Evolutionary conservation across 768 basidiomycete species (phyloP).

Genomic region (Naganishia randhawae): DNA sequence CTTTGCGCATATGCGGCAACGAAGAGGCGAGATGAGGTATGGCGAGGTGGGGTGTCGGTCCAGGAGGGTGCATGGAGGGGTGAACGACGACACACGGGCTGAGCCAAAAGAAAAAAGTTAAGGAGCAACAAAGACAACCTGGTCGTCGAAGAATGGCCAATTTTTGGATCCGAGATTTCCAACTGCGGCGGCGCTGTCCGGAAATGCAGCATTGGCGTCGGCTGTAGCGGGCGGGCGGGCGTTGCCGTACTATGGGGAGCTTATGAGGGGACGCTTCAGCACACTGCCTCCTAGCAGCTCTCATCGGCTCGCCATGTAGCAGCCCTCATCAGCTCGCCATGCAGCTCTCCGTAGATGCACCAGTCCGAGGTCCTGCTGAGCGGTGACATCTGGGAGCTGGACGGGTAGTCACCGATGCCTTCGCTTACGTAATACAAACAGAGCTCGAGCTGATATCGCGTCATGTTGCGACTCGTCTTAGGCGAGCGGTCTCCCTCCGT

Average conservation of each 20-base stretch:
- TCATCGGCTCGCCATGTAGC: too few relatives aligned
- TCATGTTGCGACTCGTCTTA: too few relatives aligned
- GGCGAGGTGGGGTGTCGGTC: not conserved
- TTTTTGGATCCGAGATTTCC: constrained; percentile 20
- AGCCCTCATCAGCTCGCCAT: too few relatives aligned
- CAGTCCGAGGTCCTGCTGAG: too few relatives aligned
- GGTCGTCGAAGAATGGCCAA: constrained; percentile 5
- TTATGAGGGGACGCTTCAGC: not conserved
- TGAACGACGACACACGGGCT: not conserved
- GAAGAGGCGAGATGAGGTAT: not conserved
- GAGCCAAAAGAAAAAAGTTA: not conserved
- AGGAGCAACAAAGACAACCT: constrained; percentile 4
- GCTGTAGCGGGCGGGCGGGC: not conserved
- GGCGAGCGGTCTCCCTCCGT: too few relatives aligned
- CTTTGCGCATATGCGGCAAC: not conserved
- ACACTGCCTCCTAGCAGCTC: too few relatives aligned
- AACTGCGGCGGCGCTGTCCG: not conserved
- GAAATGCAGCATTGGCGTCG: not conserved
- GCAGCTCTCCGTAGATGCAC: too few relatives aligned
- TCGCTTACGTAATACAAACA: too few relatives aligned
- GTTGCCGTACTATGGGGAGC: not conserved
- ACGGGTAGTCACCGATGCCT: too few relatives aligned
- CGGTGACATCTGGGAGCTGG: too few relatives aligned
- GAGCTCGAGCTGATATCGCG: too few relatives aligned
- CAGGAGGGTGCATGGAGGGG: not conserved